phyloP scores from a whole-genome alignment of 2,329 filamentous ascomycete genomes.

The Chaetomiaceae sp. region DNA sequence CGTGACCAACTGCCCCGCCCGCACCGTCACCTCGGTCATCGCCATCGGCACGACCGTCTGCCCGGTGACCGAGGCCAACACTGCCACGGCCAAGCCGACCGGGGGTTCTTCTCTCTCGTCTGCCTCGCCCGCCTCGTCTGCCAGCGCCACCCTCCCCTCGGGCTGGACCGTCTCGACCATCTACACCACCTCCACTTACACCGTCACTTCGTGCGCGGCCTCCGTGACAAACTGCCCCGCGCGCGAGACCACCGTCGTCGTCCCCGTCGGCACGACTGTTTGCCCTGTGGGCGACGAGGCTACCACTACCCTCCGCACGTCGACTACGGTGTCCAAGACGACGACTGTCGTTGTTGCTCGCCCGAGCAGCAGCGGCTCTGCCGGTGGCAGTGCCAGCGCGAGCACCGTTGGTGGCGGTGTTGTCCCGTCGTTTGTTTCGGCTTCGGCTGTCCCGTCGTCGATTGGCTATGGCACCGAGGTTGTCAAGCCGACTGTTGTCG shows the following conservation, averaged over 20 bases:
- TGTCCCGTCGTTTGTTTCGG: no score
- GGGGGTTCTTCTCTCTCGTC: no score
- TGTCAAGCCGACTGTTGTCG: background rate
- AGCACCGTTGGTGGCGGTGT: background rate
- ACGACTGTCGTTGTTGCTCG: constrained; percentile 8
- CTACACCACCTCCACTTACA: constrained; percentile 26
- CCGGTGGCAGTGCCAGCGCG: background rate
- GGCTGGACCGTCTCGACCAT: constrained; percentile 23
- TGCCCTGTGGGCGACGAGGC: constrained; percentile 15
- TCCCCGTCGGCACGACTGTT: constrained; percentile 18
- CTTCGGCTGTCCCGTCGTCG: background rate
- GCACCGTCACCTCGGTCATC: constrained; percentile 27
- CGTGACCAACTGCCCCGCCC: constrained; percentile 29
- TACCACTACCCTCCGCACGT: constrained; percentile 9
- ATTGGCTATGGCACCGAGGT: background rate
- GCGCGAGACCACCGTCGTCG: constrained; percentile 17
- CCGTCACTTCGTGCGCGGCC: constrained; percentile 28
- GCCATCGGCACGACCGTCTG: constrained; percentile 37
- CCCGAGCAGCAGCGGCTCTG: constrained; percentile 1
- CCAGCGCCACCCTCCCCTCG: background rate
- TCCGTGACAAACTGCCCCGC: constrained; percentile 24
- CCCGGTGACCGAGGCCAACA: constrained; percentile 32
- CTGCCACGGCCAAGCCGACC: background rate
- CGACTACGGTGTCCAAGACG: constrained; percentile 4
- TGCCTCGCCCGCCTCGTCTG: no score